These are phyloP conservation scores for Datura wrightii DNA, from an alignment of 257 asterid species.

Conservation along the genomic window DNA sequence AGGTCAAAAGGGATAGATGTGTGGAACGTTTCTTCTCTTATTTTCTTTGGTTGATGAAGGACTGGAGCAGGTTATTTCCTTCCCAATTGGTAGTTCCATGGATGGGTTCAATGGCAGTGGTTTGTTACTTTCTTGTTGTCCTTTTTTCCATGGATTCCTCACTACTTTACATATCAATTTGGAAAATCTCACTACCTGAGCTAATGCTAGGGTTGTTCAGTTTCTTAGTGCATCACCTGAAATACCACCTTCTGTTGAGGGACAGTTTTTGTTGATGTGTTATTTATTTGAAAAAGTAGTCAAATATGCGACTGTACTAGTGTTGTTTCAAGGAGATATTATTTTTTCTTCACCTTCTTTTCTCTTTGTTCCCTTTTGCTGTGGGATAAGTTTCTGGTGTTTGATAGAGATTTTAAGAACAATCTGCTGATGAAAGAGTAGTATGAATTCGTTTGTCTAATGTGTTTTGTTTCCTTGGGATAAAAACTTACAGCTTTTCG, in stretches of 20 bases:
- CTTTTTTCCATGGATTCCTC: background rate
- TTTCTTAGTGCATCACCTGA: constrained; percentile 1
- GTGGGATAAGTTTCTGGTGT: background rate
- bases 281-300: background rate
- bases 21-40: constrained; percentile 9
- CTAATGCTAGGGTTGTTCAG: background rate
- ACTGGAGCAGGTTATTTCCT: background rate
- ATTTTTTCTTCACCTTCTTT: background rate
- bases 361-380: background rate
- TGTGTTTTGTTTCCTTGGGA: background rate
- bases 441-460: background rate
- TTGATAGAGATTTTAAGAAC: background rate
- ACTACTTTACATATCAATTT: constrained; percentile 7
- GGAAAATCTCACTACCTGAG: background rate
- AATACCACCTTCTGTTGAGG: background rate
- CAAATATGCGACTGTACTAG: background rate
- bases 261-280: background rate
- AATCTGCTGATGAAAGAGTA: background rate
- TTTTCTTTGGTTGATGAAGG: constrained; percentile 1
- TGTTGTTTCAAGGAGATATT: background rate
- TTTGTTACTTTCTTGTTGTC: background rate
- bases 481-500: constrained; percentile 5
- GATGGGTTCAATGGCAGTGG: background rate
- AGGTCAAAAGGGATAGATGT: constrained; percentile 14
- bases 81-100: background rate